Conservation (phyloP, 352 stramenopile species). For the Phytophthora vignae region DNA sequence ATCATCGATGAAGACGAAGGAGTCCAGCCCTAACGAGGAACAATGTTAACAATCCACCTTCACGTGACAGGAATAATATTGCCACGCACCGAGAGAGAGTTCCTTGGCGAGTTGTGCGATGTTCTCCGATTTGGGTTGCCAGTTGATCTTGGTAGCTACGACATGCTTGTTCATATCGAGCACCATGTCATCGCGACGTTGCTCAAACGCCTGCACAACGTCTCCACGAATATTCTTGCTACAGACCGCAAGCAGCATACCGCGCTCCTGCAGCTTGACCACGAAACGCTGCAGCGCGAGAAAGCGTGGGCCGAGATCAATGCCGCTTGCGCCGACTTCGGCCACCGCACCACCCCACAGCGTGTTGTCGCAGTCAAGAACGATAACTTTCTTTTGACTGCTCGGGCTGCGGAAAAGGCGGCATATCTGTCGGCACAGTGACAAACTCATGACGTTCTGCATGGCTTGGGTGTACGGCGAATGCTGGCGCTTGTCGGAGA, state of each 20-base stretch:
- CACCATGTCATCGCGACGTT: slow-evolving; percentile 55
- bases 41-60: not conserved
- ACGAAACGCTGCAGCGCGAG: slow-evolving; percentile 70
- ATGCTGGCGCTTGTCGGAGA: slow-evolving; percentile 64
- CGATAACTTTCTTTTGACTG: slow-evolving; percentile 70
- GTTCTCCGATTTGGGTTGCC: slow-evolving; percentile 68
- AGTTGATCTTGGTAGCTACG: slow-evolving; percentile 59
- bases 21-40: slow-evolving; percentile 50
- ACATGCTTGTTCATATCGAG: slow-evolving; percentile 65
- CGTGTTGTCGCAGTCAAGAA: slow-evolving; percentile 84
- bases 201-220: slow-evolving; percentile 55
- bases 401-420: slow-evolving; percentile 43
- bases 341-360: slow-evolving; percentile 73
- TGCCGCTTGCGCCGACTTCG: slow-evolving; percentile 49
- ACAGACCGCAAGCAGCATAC: slow-evolving; percentile 68
- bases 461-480: slow-evolving; percentile 74
- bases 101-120: slow-evolving; percentile 60
- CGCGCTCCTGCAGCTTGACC: slow-evolving; percentile 48
- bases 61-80: not conserved
- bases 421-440: slow-evolving; percentile 59
- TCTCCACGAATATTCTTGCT: slow-evolving; percentile 77
- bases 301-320: slow-evolving; percentile 54
- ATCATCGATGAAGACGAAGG: slow-evolving; percentile 80
- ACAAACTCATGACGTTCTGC: slow-evolving; percentile 58
- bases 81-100: slow-evolving; percentile 52